Percentiles rank a stretch among this genome's conserved stretches.
Conservation (phyloP, 345 rosid species). For the Aquilaria malaccensis region DNA sequence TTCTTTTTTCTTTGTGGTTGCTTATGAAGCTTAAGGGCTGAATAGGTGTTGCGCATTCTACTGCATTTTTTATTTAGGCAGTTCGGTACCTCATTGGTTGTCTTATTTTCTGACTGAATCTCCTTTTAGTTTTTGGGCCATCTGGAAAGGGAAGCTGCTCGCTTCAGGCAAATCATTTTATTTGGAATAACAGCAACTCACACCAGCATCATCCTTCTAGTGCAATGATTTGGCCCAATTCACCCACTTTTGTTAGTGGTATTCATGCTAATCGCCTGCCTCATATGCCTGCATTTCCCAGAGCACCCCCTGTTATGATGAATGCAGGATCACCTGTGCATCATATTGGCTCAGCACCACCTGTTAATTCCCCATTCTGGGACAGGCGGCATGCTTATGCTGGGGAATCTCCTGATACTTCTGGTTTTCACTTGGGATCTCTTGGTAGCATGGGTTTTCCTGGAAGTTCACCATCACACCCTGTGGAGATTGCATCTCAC, state of each 20-base stretch:
- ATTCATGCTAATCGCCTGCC: conserved; percentile 44
- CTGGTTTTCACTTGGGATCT: conserved; percentile 71
- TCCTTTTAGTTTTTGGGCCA: conserved; percentile 54
- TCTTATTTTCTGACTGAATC: conserved; percentile 7
- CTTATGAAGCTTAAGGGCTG: no score
- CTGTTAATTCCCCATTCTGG: conserved; percentile 69
- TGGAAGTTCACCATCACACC: conserved; percentile 60
- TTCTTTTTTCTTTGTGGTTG: no score
- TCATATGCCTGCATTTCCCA: conserved; percentile 57
- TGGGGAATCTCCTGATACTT: conserved; percentile 70
- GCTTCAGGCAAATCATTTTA: conserved; percentile 46
- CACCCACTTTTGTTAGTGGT: conserved; percentile 67
- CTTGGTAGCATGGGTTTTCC: conserved; percentile 55
- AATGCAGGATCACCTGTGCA: conserved; percentile 52
- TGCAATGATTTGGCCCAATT: conserved; percentile 75
- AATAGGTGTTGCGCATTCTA: no score
- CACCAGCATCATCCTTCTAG: conserved; percentile 57
- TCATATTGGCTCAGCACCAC: conserved; percentile 84
- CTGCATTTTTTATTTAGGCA: no score
- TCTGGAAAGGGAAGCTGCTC: conserved; percentile 59
- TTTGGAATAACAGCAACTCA: conserved; percentile 63
- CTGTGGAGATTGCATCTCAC: conserved; percentile 58
- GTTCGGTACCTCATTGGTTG: not conserved
- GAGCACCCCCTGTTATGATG: conserved; percentile 56
- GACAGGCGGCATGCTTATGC: conserved; percentile 60